A percentile compares a stretch with the other conserved stretches of the same genome.
These are phyloP conservation scores for Elongisporangium anandrum DNA, from an alignment of 352 stramenopile species.

Conservation along the genomic window DNA sequence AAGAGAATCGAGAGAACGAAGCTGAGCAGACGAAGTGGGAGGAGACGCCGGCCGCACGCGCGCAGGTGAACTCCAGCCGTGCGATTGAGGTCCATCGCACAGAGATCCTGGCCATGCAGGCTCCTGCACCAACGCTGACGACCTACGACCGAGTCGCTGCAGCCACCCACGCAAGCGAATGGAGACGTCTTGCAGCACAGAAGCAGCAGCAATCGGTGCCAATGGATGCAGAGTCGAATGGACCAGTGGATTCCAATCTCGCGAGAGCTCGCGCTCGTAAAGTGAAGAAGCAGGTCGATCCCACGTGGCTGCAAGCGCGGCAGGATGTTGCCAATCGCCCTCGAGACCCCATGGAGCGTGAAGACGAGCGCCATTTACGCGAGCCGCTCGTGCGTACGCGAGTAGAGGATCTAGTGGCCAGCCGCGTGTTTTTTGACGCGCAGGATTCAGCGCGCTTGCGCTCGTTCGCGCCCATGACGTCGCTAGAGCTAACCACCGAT, in stretches of 20 bases:
- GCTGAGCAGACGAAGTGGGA: background rate
- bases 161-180: conserved; percentile 46
- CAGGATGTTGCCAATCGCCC: conserved; percentile 50
- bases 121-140: conserved; percentile 11
- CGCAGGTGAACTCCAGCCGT: conserved; percentile 35
- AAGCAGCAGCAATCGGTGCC: background rate
- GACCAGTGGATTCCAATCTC: conserved; percentile 20
- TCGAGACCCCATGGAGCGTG: conserved; percentile 32
- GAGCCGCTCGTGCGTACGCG: conserved; percentile 36
- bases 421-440: conserved; percentile 40
- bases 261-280: conserved; percentile 46
- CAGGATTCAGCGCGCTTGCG: conserved; percentile 14
- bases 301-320: conserved; percentile 53
- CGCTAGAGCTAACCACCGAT: background rate
- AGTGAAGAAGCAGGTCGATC: conserved; percentile 62
- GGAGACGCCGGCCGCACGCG: conserved; percentile 9
- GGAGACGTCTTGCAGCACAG: background rate
- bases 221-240: conserved; percentile 9
- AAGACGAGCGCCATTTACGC: conserved; percentile 42
- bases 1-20: conserved; percentile 9
- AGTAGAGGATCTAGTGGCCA: conserved; percentile 28
- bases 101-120: background rate
- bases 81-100: conserved; percentile 26
- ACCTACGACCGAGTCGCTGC: conserved; percentile 33
- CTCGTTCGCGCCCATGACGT: conserved; percentile 16